Conservation (phyloP, 2,329 filamentous ascomycete genomes). For the Penicillium sp. region DNA sequence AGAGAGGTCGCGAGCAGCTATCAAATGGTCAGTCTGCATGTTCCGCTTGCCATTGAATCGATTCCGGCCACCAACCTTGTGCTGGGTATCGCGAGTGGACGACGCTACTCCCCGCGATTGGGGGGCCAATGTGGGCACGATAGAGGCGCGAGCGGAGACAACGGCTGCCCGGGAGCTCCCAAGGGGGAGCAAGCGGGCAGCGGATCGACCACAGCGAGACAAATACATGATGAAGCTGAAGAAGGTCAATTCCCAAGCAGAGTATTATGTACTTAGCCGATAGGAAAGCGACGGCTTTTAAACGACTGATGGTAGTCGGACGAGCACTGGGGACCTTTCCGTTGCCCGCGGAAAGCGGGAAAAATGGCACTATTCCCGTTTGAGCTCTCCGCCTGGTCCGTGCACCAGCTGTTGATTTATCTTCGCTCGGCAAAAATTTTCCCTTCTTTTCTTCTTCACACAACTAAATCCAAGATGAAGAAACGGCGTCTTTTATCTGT, state of each 20-base stretch:
- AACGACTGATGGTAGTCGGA: conserved; percentile 16
- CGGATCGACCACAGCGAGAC: conserved; percentile 38
- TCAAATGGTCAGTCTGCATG: not conserved
- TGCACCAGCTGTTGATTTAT: conserved; percentile 18
- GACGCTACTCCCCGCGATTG: conserved; percentile 40
- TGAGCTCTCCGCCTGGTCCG: conserved; percentile 22
- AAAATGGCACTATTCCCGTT: conserved; percentile 23
- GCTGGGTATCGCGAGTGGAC: conserved; percentile 42
- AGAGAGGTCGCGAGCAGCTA: conserved; percentile 78
- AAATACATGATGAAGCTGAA: conserved; percentile 31
- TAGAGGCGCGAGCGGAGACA: conserved; percentile 22
- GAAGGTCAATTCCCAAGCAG: conserved; percentile 10
- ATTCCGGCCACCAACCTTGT: conserved; percentile 33
- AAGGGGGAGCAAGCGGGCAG: conserved; percentile 32
- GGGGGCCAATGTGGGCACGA: conserved; percentile 23
- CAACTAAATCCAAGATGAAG: conserved; percentile 45
- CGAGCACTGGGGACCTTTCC: conserved; percentile 19
- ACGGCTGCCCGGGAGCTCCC: conserved; percentile 25
- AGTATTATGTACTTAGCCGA: conserved; percentile 15
- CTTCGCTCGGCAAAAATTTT: conserved; percentile 14
- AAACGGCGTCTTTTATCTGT: conserved; percentile 33
- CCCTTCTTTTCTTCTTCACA: conserved; percentile 34
- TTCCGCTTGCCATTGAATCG: conserved; percentile 8
- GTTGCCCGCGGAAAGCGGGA: conserved; percentile 41
- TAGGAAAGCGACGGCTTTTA: conserved; percentile 24